Percentiles rank a stretch among this genome's conserved stretches.
Evolutionary conservation across 2,329 filamentous ascomycete species (phyloP).

Genomic region (Fusarium pilosicola): DNA sequence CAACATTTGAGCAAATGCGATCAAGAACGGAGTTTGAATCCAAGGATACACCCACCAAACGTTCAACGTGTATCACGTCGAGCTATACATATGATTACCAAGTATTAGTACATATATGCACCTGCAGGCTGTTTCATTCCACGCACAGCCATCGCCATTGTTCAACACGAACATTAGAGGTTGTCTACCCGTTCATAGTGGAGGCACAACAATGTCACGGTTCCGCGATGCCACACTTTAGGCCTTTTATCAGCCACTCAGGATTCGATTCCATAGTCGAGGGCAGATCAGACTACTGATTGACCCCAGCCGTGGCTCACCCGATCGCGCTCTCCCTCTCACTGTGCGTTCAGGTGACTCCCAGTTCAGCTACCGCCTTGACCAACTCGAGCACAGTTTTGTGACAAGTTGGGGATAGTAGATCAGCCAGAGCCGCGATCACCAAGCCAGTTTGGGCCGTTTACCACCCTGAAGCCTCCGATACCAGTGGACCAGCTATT

Average conservation of each 20-base stretch:
- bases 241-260: slow-evolving; percentile 19
- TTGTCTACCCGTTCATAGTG: slow-evolving; percentile 16
- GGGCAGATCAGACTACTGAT: background rate
- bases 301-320: slow-evolving; percentile 31
- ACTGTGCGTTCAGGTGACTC: slow-evolving; percentile 30
- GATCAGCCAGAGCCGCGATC: slow-evolving; percentile 25
- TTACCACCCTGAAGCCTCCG: slow-evolving; percentile 18
- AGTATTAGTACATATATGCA: background rate
- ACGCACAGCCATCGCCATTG: background rate
- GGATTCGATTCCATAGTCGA: slow-evolving; percentile 4
- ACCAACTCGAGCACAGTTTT: slow-evolving; percentile 19
- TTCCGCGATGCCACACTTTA: slow-evolving; percentile 21
- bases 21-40: background rate
- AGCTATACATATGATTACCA: background rate
- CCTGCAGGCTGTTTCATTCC: background rate
- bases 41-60: background rate
- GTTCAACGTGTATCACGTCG: background rate
- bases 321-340: slow-evolving; percentile 24
- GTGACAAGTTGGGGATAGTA: slow-evolving; percentile 22
- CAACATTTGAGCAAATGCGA: background rate
- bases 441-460: slow-evolving; percentile 23
- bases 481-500: slow-evolving; percentile 6
- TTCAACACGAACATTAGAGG: background rate
- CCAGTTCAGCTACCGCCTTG: slow-evolving; percentile 26
- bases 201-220: slow-evolving; percentile 14